A percentile compares a stretch with the other conserved stretches of the same genome.
Evolutionary conservation across 441 rosid genomes (phyloP).

Genomic region (Bruguiera hainesii): DNA sequence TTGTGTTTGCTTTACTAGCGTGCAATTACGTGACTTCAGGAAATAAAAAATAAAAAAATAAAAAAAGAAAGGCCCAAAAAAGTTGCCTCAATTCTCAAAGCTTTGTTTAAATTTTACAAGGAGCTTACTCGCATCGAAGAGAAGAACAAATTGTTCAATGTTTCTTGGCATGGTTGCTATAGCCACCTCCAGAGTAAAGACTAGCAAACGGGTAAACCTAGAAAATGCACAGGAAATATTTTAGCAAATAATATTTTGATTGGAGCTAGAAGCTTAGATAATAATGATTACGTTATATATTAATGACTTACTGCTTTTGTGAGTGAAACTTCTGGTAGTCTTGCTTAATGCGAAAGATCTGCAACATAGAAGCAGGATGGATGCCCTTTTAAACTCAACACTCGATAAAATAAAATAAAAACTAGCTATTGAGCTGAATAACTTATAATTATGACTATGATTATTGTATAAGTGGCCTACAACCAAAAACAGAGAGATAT

Average conservation of each 20-base stretch:
- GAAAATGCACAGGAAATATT: neutral
- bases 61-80: constrained; percentile 13
- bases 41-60: neutral
- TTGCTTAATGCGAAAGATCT: constrained; percentile 91
- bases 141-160: constrained; percentile 67
- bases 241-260: neutral
- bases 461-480: neutral
- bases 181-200: constrained; percentile 86
- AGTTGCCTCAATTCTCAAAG: constrained; percentile 1
- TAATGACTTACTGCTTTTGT: constrained; percentile 64
- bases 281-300: neutral
- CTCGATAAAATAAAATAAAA: neutral
- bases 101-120: neutral
- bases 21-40: constrained; percentile 13
- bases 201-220: constrained; percentile 76
- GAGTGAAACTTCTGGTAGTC: constrained; percentile 80
- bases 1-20: constrained; percentile 30
- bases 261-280: neutral
- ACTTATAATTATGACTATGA: neutral
- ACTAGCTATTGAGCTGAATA: neutral
- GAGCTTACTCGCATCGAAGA: constrained; percentile 87
- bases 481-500: neutral
- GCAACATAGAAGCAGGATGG: constrained; percentile 1
- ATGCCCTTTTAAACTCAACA: neutral
- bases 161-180: constrained; percentile 70